Conservation (phyloP, 2,329 filamentous ascomycete species). For the Trichoderma koningiopsis region DNA sequence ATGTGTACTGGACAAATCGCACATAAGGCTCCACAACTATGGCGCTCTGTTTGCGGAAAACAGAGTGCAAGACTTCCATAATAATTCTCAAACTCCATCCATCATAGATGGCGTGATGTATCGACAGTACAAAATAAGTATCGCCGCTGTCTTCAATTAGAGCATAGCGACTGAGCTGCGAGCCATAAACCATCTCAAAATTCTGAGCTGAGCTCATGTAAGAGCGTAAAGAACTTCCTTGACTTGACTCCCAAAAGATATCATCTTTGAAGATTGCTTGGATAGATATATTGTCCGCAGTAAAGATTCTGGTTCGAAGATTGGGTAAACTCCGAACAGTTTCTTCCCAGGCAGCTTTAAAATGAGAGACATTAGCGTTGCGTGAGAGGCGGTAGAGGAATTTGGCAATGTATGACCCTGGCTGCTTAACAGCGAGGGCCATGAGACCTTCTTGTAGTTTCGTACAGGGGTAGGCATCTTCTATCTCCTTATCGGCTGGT, state of each 20-base stretch:
- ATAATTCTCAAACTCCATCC: slow-evolving; percentile 25
- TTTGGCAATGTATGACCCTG: slow-evolving; percentile 31
- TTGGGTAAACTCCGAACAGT: slow-evolving; percentile 26
- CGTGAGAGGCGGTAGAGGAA: slow-evolving; percentile 26
- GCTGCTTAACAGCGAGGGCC: slow-evolving; percentile 31
- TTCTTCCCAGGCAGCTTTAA: slow-evolving; percentile 29
- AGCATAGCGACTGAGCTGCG: slow-evolving; percentile 8
- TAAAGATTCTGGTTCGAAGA: slow-evolving; percentile 31
- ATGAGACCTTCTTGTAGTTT: slow-evolving; percentile 45
- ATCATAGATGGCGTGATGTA: slow-evolving; percentile 32
- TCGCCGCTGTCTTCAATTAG: slow-evolving; percentile 1
- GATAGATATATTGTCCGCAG: slow-evolving; percentile 8
- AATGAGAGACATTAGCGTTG: slow-evolving; percentile 21
- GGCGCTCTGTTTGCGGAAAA: neutral
- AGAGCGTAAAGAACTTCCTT: neutral
- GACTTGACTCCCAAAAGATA: slow-evolving; percentile 5
- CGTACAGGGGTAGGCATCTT: slow-evolving; percentile 43
- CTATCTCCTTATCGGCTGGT: slow-evolving; percentile 23
- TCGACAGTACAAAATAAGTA: slow-evolving; percentile 25
- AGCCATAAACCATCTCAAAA: slow-evolving; percentile 12
- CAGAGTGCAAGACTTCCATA: neutral
- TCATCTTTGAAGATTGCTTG: slow-evolving; percentile 27
- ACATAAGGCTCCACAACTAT: slow-evolving; percentile 11
- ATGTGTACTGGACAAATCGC: slow-evolving; percentile 17
- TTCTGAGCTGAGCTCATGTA: slow-evolving; percentile 6